Conservation (phyloP, 306 rosid species). For the Cucurbita pepo region DNA sequence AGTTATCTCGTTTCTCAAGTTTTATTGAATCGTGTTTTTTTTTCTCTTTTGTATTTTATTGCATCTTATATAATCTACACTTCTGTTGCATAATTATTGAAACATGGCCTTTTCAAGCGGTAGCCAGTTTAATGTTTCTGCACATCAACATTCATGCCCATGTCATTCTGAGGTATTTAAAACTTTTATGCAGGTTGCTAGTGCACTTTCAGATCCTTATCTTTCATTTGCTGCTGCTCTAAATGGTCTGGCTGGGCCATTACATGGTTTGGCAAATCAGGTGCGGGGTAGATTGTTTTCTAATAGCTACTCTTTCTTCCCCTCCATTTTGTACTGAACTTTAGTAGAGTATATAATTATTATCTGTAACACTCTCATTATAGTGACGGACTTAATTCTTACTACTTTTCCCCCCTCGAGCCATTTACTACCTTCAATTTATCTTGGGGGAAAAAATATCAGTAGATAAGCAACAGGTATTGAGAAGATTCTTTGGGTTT, state of each 20-base stretch:
- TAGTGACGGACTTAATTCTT: background rate
- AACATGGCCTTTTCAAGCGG: background rate
- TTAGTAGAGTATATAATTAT: background rate
- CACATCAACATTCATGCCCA: background rate
- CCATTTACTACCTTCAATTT: background rate
- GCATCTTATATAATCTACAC: background rate
- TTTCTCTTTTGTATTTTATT: background rate
- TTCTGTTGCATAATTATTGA: background rate
- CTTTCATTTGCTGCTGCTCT: constrained; percentile 93
- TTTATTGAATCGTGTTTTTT: background rate
- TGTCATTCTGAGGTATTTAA: background rate
- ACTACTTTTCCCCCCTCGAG: background rate
- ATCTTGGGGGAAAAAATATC: background rate
- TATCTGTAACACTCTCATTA: background rate
- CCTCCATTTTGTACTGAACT: background rate
- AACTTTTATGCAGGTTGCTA: constrained; percentile 52
- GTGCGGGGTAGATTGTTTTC: constrained; percentile 19
- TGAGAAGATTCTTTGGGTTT: background rate
- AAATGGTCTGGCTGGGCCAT: constrained; percentile 97
- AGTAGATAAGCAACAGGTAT: background rate
- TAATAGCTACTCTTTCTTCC: background rate
- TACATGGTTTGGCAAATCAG: constrained; percentile 99
- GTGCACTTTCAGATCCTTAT: constrained; percentile 94
- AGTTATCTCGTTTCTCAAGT: constrained; percentile 17
- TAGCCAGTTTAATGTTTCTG: background rate